A percentile compares a stretch with the other conserved stretches of the same genome.
Evolutionary conservation across 169 alveolate species (phyloP).

Genomic region (Plasmodium inui): DNA sequence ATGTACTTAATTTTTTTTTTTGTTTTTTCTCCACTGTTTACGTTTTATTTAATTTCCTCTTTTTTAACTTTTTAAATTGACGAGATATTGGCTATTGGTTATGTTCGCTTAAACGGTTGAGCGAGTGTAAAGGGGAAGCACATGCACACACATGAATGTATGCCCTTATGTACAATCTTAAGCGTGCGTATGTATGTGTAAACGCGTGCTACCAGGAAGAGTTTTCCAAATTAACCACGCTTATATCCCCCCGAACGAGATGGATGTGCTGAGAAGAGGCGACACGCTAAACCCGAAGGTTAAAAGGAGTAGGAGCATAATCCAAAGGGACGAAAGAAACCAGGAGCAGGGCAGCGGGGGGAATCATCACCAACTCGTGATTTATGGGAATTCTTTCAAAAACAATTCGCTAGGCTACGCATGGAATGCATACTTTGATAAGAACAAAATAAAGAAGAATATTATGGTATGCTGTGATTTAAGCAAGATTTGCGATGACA

Average conservation of each 20-base stretch:
- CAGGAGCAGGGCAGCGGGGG: not conserved
- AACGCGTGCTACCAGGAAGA: not conserved
- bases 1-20: not conserved
- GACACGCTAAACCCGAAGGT: slow-evolving; percentile 41
- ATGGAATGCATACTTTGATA: slow-evolving; percentile 77
- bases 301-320: slow-evolving; percentile 62
- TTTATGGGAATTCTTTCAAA: slow-evolving; percentile 42
- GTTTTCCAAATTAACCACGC: not conserved
- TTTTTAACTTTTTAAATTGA: not conserved
- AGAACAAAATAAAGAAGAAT: slow-evolving; percentile 66
- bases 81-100: not conserved
- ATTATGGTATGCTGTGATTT: slow-evolving; percentile 75
- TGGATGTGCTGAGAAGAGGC: slow-evolving; percentile 46
- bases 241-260: slow-evolving; percentile 10
- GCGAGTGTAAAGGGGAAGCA: not conserved
- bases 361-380: slow-evolving; percentile 37
- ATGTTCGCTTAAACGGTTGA: not conserved
- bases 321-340: slow-evolving; percentile 54
- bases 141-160: not conserved
- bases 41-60: not conserved
- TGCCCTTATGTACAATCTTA: not conserved
- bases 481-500: slow-evolving; percentile 49
- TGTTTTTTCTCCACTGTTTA: not conserved
- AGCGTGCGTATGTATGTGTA: slow-evolving; percentile 8
- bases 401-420: slow-evolving; percentile 67